A percentile compares a stretch with the other conserved stretches of the same genome.
Conservation (phyloP, 2,329 filamentous ascomycete species). For the Fusarium irregulare region DNA sequence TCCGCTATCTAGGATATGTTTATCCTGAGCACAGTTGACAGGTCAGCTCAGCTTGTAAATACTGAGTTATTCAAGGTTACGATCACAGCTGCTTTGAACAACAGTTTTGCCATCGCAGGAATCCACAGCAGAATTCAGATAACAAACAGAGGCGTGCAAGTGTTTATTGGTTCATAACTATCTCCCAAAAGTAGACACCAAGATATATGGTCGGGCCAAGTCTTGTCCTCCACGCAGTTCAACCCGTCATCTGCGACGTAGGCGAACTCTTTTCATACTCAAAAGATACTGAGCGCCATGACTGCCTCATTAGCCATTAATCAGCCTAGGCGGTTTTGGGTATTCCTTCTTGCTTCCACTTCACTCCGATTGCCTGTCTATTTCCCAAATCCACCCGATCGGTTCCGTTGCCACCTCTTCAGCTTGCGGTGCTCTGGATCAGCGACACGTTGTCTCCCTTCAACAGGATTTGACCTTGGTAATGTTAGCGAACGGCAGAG, state of each 20-base stretch:
- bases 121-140: neutral
- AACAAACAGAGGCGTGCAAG: slow-evolving; percentile 6
- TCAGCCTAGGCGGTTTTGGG: slow-evolving; percentile 29
- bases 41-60: neutral
- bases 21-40: neutral
- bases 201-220: slow-evolving; percentile 19
- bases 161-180: slow-evolving; percentile 30
- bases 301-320: slow-evolving; percentile 26
- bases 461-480: slow-evolving; percentile 80
- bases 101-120: neutral
- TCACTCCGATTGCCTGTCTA: slow-evolving; percentile 6
- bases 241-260: slow-evolving; percentile 14
- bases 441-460: slow-evolving; percentile 91
- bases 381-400: slow-evolving; percentile 6
- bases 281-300: slow-evolving; percentile 21
- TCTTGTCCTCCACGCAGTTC: slow-evolving; percentile 13
- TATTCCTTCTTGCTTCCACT: slow-evolving; percentile 31
- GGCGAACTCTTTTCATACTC: slow-evolving; percentile 10
- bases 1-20: neutral
- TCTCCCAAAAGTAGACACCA: slow-evolving; percentile 20
- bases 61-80: neutral
- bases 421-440: slow-evolving; percentile 68
- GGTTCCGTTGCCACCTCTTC: slow-evolving; percentile 15
- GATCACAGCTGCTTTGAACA: neutral
- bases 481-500: slow-evolving; percentile 5